Evolutionary conservation across 2,329 filamentous ascomycete genomes (phyloP), one percentile per base, ranked within the genome.

Genomic region (Penicillium frequentans): DNA sequence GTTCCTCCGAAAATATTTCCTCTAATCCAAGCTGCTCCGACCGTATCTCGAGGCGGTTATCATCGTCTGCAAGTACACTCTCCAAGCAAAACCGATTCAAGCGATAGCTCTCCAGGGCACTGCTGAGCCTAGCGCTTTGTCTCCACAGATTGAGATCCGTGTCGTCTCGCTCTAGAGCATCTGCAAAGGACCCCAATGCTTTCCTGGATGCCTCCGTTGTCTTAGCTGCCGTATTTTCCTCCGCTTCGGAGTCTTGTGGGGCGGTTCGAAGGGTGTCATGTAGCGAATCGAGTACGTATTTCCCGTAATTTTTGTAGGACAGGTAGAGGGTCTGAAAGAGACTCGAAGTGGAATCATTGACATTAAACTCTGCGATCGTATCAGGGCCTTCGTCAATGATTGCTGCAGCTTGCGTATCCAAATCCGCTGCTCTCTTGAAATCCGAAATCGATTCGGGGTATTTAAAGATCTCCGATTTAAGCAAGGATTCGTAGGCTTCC

Each of bases 251-350:
- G 0, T 59, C 59, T 39, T 62, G 23, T n/a, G 57, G 37, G 21
- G 54, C 23, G 21, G 58, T 62, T 29, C 67, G 65, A 23, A 82
- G 62, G 44, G 76, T 81, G 73, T 84, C 77, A 65, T 81, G 86
- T 64, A 89, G 84, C 56, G 77, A 79, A 71, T 99, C 93, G n/a
- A 99, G 80, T 56, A 89, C 80, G 70, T 96, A 97, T 69, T 98
- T 91, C 43, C 92, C 95, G 75, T 93, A 88, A 67, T 98, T 99
- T 75, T 98, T 99, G 80, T 96, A 91, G 1, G 93, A 90, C 8
- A 99, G 83, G 68, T 96, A 97, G 21, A 98, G 82, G 11, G 96
- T 92, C 69, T 97, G 93, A 0, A 91, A 88, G 10, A 98, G 79
- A 69, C 89, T 95, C 16, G 88, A 90, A 2, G 87, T 86, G 27